Evolutionary conservation across 257 asterid genomes (phyloP).

Genomic region (Fraxinus americana): DNA sequence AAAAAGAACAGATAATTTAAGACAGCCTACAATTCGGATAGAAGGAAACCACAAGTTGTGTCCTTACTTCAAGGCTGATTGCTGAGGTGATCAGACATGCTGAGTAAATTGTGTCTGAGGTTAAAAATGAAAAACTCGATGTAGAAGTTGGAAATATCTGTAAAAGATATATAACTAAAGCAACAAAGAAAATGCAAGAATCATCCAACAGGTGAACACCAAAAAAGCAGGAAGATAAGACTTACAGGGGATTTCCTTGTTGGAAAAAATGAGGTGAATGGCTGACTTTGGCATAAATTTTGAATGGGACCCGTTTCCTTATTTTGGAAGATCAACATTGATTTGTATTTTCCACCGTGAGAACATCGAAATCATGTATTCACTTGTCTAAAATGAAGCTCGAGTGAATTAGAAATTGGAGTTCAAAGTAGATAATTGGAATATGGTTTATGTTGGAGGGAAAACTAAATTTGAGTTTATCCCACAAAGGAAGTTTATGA

Average conservation of each 20-base stretch:
- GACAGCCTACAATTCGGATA: conserved; percentile 77
- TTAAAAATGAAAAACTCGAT: neutral
- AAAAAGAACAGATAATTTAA: neutral
- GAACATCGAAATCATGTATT: too few species aligned
- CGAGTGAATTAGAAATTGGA: too few species aligned
- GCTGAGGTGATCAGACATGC: conserved; percentile 15
- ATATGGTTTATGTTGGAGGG: too few species aligned
- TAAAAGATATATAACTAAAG: neutral
- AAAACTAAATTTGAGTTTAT: too few species aligned
- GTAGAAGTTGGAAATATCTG: conserved; percentile 13
- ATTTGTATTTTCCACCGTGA: too few species aligned
- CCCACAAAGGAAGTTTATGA: too few species aligned
- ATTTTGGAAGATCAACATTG: too few species aligned
- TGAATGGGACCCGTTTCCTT: too few species aligned
- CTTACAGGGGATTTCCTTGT: neutral
- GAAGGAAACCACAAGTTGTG: conserved; percentile 70
- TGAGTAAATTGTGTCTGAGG: conserved; percentile 28
- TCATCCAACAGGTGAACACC: conserved; percentile 6
- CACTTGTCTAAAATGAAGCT: too few species aligned
- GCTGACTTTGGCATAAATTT: too few species aligned
- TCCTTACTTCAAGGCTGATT: conserved; percentile 49
- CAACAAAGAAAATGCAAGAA: neutral
- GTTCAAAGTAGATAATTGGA: too few species aligned
- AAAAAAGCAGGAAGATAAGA: neutral
- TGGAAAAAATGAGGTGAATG: too few species aligned